Base-by-base conservation (phyloP, 2,329 filamentous ascomycete genomes). In the Alternaria rosae region DNA sequence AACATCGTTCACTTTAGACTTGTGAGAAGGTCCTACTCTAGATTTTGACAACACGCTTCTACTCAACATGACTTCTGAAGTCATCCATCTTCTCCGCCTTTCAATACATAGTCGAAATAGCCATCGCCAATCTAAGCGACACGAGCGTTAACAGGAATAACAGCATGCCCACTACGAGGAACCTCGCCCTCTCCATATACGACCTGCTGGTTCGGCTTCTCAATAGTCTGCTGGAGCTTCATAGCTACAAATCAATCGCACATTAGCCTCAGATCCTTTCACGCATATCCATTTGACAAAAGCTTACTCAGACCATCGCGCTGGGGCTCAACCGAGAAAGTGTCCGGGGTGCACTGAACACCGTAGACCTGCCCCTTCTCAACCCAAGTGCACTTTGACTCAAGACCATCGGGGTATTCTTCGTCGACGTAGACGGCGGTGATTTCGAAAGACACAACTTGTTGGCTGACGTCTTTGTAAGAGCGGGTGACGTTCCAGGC, bases 401-500 rank as follows among this genome's bases (percentile, higher is more conserved):
- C 50, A 6, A 53, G 50, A 5, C 50, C 50, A 15, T 41, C 8
- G 21, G 50, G 50, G 50, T 53, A 41, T 53, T 53, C 50, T 0
- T 53, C 50, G 3, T 21, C 23, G n/a, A 53, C 50, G 23, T 38
- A 53, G 30, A 53, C 50, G 11, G 50, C 50, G 15, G 50, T 53
- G 15, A 53, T 25, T 10, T 26, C 6, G 7, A 41, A 35, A 3
- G 15, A 12, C 0, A 41, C 32, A 10, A 53, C 50, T 32, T 53
- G 50, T 25, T 53, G 50, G 50, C 32, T 53, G 32, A 53, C 32
- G 15, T 53, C 50, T 1, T 17, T 41, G 30, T 53, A 53, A 1
- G 50, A 53, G 21, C 50, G 50, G 7, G 50, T 53, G 6, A 53
- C 50, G n/a, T 53, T 53, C 50, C 50, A 53, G 11, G 50, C 50